A percentile compares a stretch with the other conserved stretches of the same genome.
Evolutionary conservation across 441 rosid species (phyloP).

Genomic region (Gossypium aridum): DNA sequence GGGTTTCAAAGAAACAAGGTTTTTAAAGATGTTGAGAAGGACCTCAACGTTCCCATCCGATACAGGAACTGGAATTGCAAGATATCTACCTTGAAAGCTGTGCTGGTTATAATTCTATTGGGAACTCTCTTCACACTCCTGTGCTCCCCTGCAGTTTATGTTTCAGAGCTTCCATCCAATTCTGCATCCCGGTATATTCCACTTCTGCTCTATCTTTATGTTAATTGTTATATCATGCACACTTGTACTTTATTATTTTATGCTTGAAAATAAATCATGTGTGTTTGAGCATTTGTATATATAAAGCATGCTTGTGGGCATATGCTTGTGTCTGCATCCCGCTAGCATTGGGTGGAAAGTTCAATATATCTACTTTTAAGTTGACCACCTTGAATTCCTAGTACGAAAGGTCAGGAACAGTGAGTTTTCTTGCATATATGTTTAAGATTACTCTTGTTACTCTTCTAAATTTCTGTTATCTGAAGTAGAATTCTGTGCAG

Average conservation of each 20-base stretch:
- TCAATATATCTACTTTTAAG: neutral
- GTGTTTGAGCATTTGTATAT: neutral
- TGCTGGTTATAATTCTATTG: conserved; percentile 43
- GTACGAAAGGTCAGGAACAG: neutral
- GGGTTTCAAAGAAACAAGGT: conserved; percentile 42
- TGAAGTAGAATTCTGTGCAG: conserved; percentile 33
- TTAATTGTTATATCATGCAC: neutral
- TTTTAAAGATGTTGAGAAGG: conserved; percentile 63
- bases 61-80: conserved; percentile 55
- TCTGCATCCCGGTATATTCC: conserved; percentile 39
- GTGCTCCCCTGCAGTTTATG: conserved; percentile 56
- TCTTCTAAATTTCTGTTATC: neutral
- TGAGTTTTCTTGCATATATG: neutral
- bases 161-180: conserved; percentile 50
- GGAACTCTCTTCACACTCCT: conserved; percentile 57
- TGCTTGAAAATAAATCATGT: neutral
- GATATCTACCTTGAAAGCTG: conserved; percentile 44
- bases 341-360: neutral
- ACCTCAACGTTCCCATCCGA: conserved; percentile 44
- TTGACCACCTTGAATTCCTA: neutral
- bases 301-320: neutral
- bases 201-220: neutral
- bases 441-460: neutral
- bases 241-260: neutral
- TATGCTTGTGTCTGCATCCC: neutral